Evolutionary conservation across 2,329 filamentous ascomycete genomes (phyloP).

Genomic region (Pseudopyricularia javanii): DNA sequence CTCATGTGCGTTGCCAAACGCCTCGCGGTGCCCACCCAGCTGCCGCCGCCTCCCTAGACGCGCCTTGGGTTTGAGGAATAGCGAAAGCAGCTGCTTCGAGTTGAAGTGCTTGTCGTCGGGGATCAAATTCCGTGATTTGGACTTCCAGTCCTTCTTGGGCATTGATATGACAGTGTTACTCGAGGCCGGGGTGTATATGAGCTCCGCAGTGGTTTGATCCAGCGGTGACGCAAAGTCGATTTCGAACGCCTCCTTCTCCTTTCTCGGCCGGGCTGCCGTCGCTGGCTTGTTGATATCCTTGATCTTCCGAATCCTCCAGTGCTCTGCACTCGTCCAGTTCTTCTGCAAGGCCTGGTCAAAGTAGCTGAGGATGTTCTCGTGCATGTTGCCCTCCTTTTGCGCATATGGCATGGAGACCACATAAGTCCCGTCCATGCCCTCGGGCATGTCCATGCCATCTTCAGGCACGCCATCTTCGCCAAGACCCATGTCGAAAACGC

Average conservation of each 20-base stretch:
- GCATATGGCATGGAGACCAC: constrained; percentile 65
- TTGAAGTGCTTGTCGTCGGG: constrained; percentile 98
- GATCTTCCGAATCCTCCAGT: constrained; percentile 93
- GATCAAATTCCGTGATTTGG: constrained; percentile 81
- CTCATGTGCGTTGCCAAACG: constrained; percentile 16
- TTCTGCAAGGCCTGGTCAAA: constrained; percentile 94
- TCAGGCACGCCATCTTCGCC: constrained; percentile 40
- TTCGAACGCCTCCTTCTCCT: constrained; percentile 93
- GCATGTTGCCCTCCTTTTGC: constrained; percentile 54
- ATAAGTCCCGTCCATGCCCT: constrained; percentile 52
- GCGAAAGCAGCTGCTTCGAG: constrained; percentile 73
- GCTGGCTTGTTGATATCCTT: constrained; percentile 62
- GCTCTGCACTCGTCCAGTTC: constrained; percentile 96
- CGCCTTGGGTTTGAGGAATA: constrained; percentile 93
- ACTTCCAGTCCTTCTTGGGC: constrained; percentile 91
- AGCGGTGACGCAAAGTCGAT: constrained; percentile 80
- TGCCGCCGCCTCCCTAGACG: constrained; percentile 58
- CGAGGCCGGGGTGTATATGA: constrained; percentile 69
- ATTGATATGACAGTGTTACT: constrained; percentile 73
- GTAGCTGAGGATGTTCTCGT: constrained; percentile 94
- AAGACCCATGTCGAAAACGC: constrained; percentile 55
- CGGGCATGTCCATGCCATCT: constrained; percentile 45
- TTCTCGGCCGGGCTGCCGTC: constrained; percentile 52
- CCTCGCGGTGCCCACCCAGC: constrained; percentile 26
- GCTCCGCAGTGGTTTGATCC: constrained; percentile 56